These are phyloP conservation scores for Pichia paraexigua DNA, from an alignment of 805 yeast genomes.

Conservation along the genomic window DNA sequence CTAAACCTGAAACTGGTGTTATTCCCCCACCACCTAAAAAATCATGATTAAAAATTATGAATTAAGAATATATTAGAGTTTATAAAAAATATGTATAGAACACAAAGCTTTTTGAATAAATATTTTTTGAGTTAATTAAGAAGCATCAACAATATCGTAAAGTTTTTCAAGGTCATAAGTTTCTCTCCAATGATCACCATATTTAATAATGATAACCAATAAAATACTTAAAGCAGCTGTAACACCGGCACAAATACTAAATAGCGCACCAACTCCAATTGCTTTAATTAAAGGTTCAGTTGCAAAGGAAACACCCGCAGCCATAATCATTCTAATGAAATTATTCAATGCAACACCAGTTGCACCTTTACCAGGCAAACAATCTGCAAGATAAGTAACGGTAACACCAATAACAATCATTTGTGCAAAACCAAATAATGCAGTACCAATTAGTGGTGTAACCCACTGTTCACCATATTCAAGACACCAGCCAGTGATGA, in stretches of 20 bases:
- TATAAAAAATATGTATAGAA: background rate
- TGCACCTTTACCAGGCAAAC: constrained; percentile 82
- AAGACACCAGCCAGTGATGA: constrained; percentile 80
- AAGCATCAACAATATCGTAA: constrained; percentile 41
- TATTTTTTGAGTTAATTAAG: too few relatives aligned
- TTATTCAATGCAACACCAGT: constrained; percentile 83
- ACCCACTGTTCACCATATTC: constrained; percentile 64
- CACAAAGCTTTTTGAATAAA: background rate
- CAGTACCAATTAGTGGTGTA: constrained; percentile 73
- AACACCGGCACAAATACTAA: constrained; percentile 57
- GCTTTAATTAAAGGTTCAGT: constrained; percentile 64
- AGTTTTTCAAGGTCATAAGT: constrained; percentile 48
- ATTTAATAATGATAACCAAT: constrained; percentile 40
- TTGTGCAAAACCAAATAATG: constrained; percentile 72
- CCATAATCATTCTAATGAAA: constrained; percentile 61
- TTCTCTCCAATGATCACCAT: constrained; percentile 58
- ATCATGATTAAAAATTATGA: background rate
- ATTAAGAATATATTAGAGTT: background rate
- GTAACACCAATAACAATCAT: constrained; percentile 81
- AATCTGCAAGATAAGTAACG: constrained; percentile 73
- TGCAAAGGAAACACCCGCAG: constrained; percentile 69
- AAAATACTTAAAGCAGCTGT: constrained; percentile 36
- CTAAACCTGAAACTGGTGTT: background rate
- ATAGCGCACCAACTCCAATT: constrained; percentile 64
- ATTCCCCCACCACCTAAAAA: constrained; percentile 10